Evolutionary conservation across 129 eudicot species (phyloP).

Genomic region (Cynara cardunculus): DNA sequence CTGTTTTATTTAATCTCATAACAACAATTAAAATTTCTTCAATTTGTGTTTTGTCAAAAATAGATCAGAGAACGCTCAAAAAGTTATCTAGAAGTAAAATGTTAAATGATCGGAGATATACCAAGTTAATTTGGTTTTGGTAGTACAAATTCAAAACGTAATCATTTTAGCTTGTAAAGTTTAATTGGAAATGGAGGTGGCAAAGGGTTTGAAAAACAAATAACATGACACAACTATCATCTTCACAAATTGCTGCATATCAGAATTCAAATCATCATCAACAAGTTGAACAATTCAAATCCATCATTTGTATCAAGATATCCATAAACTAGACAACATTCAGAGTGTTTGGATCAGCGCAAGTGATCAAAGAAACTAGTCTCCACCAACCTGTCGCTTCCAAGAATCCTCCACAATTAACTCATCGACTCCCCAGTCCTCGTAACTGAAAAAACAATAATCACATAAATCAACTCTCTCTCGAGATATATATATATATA

Average conservation of each 20-base stretch:
- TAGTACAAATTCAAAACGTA: background rate
- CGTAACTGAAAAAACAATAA: conserved; percentile 48
- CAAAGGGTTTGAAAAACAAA: background rate
- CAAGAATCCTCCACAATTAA: conserved; percentile 93
- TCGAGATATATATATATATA: too few relatives aligned
- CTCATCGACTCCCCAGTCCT: conserved; percentile 98
- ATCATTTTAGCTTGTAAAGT: background rate
- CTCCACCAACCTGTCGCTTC: conserved; percentile 99
- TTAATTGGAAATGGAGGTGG: background rate
- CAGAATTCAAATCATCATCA: background rate
- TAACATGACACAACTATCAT: background rate
- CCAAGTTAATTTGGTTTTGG: too few relatives aligned
- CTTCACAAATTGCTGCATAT: background rate
- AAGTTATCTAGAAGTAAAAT: too few relatives aligned
- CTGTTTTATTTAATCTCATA: too few relatives aligned
- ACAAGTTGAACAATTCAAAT: background rate
- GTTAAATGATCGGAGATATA: too few relatives aligned
- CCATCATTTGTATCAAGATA: conserved; percentile 5
- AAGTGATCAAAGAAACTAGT: conserved; percentile 16
- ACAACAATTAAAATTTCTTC: too few relatives aligned
- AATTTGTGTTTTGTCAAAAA: background rate
- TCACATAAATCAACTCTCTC: too few relatives aligned
- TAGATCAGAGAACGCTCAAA: background rate
- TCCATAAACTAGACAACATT: background rate
- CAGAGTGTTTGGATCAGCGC: conserved; percentile 1